phyloP scores from a whole-genome alignment of 2,329 filamentous ascomycete species.

The Phialophora verrucosa region DNA sequence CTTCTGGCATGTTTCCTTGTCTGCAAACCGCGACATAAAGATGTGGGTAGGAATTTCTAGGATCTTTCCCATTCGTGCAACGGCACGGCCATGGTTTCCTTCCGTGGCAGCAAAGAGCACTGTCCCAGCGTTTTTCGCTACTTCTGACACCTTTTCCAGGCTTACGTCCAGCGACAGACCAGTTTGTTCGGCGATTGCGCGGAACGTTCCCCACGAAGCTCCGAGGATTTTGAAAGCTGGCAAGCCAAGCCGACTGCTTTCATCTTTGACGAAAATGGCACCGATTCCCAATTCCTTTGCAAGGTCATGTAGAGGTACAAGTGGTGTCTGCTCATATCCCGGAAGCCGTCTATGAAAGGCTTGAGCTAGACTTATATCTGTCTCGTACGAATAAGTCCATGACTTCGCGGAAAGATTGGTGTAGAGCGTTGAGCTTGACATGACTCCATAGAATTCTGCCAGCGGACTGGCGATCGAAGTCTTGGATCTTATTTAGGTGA shows the following conservation, averaged over 20 bases:
- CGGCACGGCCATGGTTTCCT: conserved; percentile 77
- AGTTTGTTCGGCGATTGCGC: conserved; percentile 57
- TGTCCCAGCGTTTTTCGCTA: conserved; percentile 45
- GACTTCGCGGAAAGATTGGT: conserved; percentile 24
- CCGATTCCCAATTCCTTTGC: conserved; percentile 64
- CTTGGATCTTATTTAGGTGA: not conserved
- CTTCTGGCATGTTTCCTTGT: conserved; percentile 56
- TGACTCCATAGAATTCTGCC: not conserved
- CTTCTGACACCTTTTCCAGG: conserved; percentile 52
- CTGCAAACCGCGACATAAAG: conserved; percentile 64
- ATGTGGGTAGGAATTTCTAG: conserved; percentile 63
- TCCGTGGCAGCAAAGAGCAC: conserved; percentile 70
- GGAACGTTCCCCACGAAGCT: conserved; percentile 73
- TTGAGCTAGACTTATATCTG: conserved; percentile 27
- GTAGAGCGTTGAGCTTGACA: conserved; percentile 25
- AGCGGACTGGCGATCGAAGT: not conserved
- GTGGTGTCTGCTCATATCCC: conserved; percentile 60
- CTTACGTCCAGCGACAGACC: conserved; percentile 51
- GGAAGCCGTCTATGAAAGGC: conserved; percentile 66
- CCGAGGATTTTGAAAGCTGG: conserved; percentile 82
- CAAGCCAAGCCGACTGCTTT: conserved; percentile 70
- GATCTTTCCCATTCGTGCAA: conserved; percentile 69
- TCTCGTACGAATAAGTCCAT: conserved; percentile 24
- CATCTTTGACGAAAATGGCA: conserved; percentile 71
- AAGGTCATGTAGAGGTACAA: conserved; percentile 60